Percentiles rank a stretch among this genome's conserved stretches.
These are phyloP conservation scores for Peniophora sp. DNA, from an alignment of 1,284 basidiomycete genomes.

Conservation along the genomic window DNA sequence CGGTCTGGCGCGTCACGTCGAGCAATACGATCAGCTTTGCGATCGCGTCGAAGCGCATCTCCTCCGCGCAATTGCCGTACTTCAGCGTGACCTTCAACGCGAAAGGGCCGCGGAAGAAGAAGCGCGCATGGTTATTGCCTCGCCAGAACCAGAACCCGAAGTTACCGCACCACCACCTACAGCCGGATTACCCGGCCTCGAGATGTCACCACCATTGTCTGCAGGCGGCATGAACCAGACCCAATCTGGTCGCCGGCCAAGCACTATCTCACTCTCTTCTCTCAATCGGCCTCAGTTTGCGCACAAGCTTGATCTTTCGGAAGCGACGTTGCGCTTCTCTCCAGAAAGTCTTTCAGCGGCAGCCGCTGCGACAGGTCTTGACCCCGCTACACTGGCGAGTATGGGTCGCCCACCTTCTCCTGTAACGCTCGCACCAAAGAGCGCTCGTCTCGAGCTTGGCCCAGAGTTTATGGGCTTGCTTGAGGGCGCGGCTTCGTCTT, in stretches of 20 bases:
- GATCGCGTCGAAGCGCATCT: conserved; percentile 66
- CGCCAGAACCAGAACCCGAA: conserved; percentile 8
- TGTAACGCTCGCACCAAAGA: conserved; percentile 70
- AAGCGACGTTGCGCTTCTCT: conserved; percentile 50
- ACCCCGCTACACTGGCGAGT: conserved; percentile 26
- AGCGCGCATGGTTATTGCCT: conserved; percentile 16
- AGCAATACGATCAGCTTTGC: conserved; percentile 70
- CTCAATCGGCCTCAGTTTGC: conserved; percentile 62
- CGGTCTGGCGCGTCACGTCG: conserved; percentile 60
- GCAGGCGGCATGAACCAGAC: too few relatives aligned
- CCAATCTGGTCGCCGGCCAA: conserved; percentile 43
- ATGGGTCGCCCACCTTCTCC: conserved; percentile 62
- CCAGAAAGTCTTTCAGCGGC: conserved; percentile 26
- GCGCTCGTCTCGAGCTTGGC: conserved; percentile 47
- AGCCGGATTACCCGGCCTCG: too few relatives aligned
- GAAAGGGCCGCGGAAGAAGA: conserved; percentile 43
- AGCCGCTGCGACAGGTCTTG: too few relatives aligned
- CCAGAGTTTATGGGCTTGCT: conserved; percentile 51
- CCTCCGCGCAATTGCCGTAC: conserved; percentile 59
- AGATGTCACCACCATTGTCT: too few relatives aligned
- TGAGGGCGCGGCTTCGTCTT: conserved; percentile 21
- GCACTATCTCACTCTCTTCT: conserved; percentile 69
- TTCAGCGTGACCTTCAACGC: conserved; percentile 57
- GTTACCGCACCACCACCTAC: background rate
- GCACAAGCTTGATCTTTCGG: conserved; percentile 66